Percentiles rank a stretch among this genome's conserved stretches.
Conservation (phyloP, 495 filamentous ascomycete genomes). For the Glarea lozoyensis region DNA sequence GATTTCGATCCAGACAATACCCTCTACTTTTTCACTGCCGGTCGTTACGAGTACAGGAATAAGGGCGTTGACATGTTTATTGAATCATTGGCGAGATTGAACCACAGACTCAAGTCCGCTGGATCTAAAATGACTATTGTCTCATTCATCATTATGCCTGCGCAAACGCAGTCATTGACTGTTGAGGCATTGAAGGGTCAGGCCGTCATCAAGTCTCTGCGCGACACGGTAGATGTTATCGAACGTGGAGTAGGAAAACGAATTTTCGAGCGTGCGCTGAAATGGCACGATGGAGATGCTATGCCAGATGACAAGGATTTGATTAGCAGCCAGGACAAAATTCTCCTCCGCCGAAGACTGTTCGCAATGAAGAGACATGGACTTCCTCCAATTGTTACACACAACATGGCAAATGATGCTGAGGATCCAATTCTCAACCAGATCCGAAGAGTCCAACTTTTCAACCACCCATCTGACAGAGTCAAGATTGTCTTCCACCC, state of each 20-base stretch:
- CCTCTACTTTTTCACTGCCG: constrained; percentile 95
- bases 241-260: constrained; percentile 85
- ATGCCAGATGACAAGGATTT: constrained; percentile 94
- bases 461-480: constrained; percentile 89
- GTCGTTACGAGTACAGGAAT: constrained; percentile 94
- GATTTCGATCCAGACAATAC: constrained; percentile 96
- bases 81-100: constrained; percentile 86
- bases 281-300: constrained; percentile 88
- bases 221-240: constrained; percentile 85
- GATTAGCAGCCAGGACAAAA: constrained; percentile 81
- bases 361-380: constrained; percentile 91
- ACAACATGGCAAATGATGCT: constrained; percentile 93
- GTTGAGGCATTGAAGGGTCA: constrained; percentile 96
- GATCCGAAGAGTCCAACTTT: constrained; percentile 89
- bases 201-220: constrained; percentile 90
- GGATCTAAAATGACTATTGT: constrained; percentile 92
- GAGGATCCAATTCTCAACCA: constrained; percentile 96
- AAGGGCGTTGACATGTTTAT: constrained; percentile 99
- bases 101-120: constrained; percentile 77
- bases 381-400: constrained; percentile 94
- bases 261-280: constrained; percentile 84
- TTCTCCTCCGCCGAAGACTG: constrained; percentile 81
- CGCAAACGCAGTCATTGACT: constrained; percentile 90
- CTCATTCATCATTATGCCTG: constrained; percentile 99
- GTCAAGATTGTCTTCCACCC: constrained; percentile 98